Conservation (phyloP, 225 moss, liverwort and hornwort genomes). For the Neckera pumila region DNA sequence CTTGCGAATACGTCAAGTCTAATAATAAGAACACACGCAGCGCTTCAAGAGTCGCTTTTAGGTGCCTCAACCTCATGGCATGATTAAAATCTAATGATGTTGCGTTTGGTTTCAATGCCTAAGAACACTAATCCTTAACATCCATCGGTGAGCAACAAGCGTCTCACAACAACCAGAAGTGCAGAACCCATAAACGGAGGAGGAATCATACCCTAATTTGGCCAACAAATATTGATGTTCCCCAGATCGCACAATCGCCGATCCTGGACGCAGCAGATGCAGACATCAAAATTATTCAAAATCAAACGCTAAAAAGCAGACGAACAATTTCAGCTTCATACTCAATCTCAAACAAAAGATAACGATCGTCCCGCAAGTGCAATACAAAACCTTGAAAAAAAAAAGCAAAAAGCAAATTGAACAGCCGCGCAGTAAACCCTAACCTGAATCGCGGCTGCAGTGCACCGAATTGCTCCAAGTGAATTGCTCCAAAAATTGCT, state of each 20-base stretch:
- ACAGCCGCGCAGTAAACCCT: neutral
- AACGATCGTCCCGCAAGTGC: neutral
- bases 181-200: neutral
- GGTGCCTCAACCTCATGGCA: neutral
- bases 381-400: neutral
- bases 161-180: neutral
- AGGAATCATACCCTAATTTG: neutral
- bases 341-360: neutral
- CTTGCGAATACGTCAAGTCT: neutral
- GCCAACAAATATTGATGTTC: neutral
- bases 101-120: neutral
- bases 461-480: neutral
- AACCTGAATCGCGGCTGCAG: neutral
- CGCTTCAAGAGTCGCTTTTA: neutral
- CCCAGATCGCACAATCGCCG: neutral
- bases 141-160: neutral
- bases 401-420: neutral
- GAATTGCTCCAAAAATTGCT: neutral
- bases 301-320: neutral
- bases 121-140: neutral
- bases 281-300: neutral
- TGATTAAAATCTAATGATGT: neutral
- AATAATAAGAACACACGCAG: neutral
- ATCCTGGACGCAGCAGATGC: neutral
- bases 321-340: neutral